phyloP scores from a whole-genome alignment of 176 grass and related monocot species.

The Chrysopogon serrulatus region DNA sequence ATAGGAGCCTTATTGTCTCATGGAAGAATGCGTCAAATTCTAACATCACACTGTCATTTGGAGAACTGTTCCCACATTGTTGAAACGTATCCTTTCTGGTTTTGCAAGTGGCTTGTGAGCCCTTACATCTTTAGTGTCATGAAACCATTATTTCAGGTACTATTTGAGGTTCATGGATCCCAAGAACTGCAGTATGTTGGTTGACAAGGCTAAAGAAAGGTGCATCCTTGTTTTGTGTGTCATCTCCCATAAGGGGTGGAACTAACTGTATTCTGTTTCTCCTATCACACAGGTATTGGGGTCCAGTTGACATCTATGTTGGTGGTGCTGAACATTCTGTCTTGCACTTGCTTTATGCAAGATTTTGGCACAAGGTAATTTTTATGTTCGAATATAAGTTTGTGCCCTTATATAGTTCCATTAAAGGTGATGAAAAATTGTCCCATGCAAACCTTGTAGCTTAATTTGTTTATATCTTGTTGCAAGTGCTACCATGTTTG shows the following conservation, averaged over 20 bases:
- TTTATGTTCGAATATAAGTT: not conserved
- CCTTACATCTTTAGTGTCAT: not conserved
- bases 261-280: constrained; percentile 4
- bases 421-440: constrained; percentile 8
- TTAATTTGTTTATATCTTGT: not conserved
- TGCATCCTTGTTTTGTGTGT: constrained; percentile 29
- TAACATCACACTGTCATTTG: not conserved
- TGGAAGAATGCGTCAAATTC: not conserved
- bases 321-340: constrained; percentile 99
- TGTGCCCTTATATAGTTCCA: constrained; percentile 1
- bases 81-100: not conserved
- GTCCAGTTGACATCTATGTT: constrained; percentile 93
- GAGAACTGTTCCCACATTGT: not conserved
- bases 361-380: constrained; percentile 98
- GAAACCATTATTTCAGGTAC: constrained; percentile 58
- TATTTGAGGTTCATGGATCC: constrained; percentile 99
- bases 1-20: not conserved
- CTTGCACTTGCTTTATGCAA: constrained; percentile 97
- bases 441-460: not conserved
- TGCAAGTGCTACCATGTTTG: not conserved
- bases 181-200: constrained; percentile 74
- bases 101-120: not conserved
- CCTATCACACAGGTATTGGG: constrained; percentile 73
- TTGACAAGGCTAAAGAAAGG: constrained; percentile 96
- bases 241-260: not conserved